phyloP scores from a whole-genome alignment of 139 green algal genomes.

The Chloropicon primus region DNA sequence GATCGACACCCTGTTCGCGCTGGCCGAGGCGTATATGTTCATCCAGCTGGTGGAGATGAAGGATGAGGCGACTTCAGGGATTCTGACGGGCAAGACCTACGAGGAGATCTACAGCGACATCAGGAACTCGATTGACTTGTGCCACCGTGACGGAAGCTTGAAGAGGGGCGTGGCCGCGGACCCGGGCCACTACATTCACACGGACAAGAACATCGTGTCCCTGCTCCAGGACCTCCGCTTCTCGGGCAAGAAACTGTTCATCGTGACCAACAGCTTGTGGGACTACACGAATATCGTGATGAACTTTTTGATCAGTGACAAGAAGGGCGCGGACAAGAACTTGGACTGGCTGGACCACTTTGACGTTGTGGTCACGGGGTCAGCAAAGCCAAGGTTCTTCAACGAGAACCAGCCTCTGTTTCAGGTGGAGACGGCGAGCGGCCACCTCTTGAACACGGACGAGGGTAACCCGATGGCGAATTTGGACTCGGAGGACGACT shows the following conservation, averaged over 20 bases:
- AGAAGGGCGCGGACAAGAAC: slow-evolving; percentile 24
- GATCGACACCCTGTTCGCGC: slow-evolving; percentile 92
- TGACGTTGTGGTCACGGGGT: slow-evolving; percentile 60
- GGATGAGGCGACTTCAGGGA: slow-evolving; percentile 14
- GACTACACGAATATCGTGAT: slow-evolving; percentile 99
- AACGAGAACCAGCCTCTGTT: slow-evolving; percentile 22
- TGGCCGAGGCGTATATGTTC: slow-evolving; percentile 75
- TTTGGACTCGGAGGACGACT: background rate
- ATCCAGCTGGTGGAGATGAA: slow-evolving; percentile 62
- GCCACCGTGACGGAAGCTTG: slow-evolving; percentile 84
- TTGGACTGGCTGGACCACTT: slow-evolving; percentile 77
- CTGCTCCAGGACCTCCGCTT: slow-evolving; percentile 54
- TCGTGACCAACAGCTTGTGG: slow-evolving; percentile 92
- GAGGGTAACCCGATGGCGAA: slow-evolving; percentile 61
- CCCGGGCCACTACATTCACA: slow-evolving; percentile 79
- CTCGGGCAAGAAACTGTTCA: slow-evolving; percentile 42
- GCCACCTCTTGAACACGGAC: slow-evolving; percentile 73
- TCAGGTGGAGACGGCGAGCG: slow-evolving; percentile 12
- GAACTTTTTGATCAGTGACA: slow-evolving; percentile 66
- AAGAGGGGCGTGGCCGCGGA: slow-evolving; percentile 77
- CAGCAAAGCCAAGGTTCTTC: slow-evolving; percentile 9
- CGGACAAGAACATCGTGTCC: slow-evolving; percentile 45
- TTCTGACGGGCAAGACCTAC: slow-evolving; percentile 28
- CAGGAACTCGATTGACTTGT: slow-evolving; percentile 85
- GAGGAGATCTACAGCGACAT: slow-evolving; percentile 63